Evolutionary conservation across 495 filamentous ascomycete species (phyloP).

Genomic region (Neurospora sp.): DNA sequence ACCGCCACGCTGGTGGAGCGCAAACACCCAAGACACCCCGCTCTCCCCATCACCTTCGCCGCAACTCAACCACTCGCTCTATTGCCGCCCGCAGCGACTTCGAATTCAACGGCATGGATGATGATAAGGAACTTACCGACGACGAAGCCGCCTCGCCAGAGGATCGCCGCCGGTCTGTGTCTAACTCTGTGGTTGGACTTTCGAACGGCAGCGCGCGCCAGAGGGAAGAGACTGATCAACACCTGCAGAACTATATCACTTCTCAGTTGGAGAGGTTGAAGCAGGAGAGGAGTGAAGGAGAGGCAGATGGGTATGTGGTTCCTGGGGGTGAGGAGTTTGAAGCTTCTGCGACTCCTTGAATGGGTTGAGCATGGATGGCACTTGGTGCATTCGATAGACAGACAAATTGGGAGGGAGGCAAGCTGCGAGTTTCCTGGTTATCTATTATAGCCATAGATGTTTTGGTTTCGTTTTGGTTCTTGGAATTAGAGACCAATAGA

Average conservation of each 20-base stretch:
- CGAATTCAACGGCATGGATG: constrained; percentile 32
- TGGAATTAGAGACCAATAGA: neutral
- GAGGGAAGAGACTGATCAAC: constrained; percentile 48
- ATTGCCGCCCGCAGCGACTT: constrained; percentile 83
- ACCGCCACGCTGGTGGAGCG: constrained; percentile 30
- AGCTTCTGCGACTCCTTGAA: constrained; percentile 25
- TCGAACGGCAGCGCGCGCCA: constrained; percentile 11
- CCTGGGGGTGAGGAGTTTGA: constrained; percentile 39
- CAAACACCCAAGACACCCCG: constrained; percentile 25
- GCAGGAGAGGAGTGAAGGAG: constrained; percentile 18
- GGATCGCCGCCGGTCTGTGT: constrained; percentile 23
- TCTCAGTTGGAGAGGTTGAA: constrained; percentile 56
- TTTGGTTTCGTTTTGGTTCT: neutral
- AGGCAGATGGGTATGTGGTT: constrained; percentile 21
- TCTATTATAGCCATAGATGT: neutral
- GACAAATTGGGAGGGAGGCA: neutral
- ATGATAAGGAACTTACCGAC: constrained; percentile 18
- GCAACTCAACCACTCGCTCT: constrained; percentile 77
- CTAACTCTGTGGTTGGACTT: constrained; percentile 11
- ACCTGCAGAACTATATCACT: constrained; percentile 61
- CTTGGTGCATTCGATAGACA: neutral
- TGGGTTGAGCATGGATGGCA: neutral
- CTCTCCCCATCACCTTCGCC: constrained; percentile 48
- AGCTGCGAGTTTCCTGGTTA: neutral
- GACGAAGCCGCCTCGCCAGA: constrained; percentile 18